phyloP scores from a whole-genome alignment of 106 monocot species.

The Phalaenopsis aphrodite region DNA sequence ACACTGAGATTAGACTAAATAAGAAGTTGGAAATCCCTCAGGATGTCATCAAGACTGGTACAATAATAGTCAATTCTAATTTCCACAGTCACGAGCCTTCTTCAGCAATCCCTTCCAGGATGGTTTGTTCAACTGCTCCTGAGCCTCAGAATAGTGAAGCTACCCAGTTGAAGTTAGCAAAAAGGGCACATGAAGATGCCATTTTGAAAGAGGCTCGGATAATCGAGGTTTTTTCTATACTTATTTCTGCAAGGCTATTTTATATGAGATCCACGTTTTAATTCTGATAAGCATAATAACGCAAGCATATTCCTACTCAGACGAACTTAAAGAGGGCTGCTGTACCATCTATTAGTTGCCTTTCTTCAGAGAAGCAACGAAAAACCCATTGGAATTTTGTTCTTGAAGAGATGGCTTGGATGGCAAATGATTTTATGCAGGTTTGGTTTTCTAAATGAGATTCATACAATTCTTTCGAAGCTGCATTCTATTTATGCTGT shows the following conservation, averaged over 20 bases:
- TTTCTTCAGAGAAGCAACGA: conserved; percentile 33
- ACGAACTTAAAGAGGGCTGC: conserved; percentile 51
- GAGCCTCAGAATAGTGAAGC: conserved; percentile 28
- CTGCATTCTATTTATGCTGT: background rate
- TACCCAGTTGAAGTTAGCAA: conserved; percentile 20
- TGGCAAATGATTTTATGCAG: conserved; percentile 99
- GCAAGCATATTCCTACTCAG: conserved; percentile 30
- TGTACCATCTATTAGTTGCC: conserved; percentile 35
- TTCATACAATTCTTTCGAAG: background rate
- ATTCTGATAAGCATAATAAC: conserved; percentile 9
- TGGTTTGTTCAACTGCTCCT: conserved; percentile 13
- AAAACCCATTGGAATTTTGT: conserved; percentile 98
- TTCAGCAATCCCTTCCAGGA: conserved; percentile 7
- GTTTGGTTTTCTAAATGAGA: conserved; percentile 26
- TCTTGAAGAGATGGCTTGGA: conserved; percentile 97
- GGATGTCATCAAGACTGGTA: conserved; percentile 8
- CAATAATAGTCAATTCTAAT: conserved; percentile 1
- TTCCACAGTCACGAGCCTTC: conserved; percentile 12
- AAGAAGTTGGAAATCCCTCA: conserved; percentile 17
- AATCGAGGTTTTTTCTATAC: conserved; percentile 58
- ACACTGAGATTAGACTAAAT: conserved; percentile 6
- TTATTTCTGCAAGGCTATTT: background rate
- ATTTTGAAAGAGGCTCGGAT: conserved; percentile 66
- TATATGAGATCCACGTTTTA: background rate
- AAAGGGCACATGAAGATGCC: conserved; percentile 71